phyloP scores from a whole-genome alignment of 192 early-diverging fungal genomes.

The Lobosporangium transversale region DNA sequence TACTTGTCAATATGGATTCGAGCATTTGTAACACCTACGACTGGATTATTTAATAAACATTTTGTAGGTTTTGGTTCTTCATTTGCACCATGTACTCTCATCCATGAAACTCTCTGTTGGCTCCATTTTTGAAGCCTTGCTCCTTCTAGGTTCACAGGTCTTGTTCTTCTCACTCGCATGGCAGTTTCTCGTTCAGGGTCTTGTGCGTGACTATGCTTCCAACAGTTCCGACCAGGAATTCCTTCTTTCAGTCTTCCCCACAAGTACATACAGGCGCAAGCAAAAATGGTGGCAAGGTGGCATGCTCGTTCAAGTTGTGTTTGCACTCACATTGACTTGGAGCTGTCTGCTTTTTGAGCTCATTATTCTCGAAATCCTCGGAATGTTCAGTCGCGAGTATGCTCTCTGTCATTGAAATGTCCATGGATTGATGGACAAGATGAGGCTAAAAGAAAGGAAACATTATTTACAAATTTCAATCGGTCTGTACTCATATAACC shows the following conservation, averaged over 20 bases:
- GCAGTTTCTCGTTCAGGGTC: slow-evolving; percentile 72
- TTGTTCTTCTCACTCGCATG: slow-evolving; percentile 79
- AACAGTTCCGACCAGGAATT: slow-evolving; percentile 52
- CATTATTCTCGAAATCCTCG: slow-evolving; percentile 83
- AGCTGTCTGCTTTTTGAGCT: slow-evolving; percentile 84
- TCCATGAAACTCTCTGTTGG: slow-evolving; percentile 37
- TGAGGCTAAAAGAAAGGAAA: too few relatives aligned
- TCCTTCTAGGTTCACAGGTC: slow-evolving; percentile 69
- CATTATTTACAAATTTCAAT: too few relatives aligned
- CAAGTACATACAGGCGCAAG: slow-evolving; percentile 42
- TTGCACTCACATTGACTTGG: slow-evolving; percentile 81
- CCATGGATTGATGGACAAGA: too few relatives aligned
- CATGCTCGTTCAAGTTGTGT: slow-evolving; percentile 75
- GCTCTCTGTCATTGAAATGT: background rate
- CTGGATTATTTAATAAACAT: too few relatives aligned
- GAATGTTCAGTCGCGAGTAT: slow-evolving; percentile 70
- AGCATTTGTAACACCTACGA: too few relatives aligned
- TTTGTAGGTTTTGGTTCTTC: background rate
- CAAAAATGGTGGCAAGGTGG: slow-evolving; percentile 61
- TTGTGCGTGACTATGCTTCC: slow-evolving; percentile 77
- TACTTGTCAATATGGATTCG: too few relatives aligned
- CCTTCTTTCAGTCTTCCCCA: slow-evolving; percentile 40
- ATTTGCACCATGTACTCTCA: background rate
- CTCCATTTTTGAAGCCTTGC: slow-evolving; percentile 57
- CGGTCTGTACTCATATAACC: too few relatives aligned